Percentiles rank a stretch among this genome's conserved stretches.
Evolutionary conservation across 2,329 filamentous ascomycete genomes (phyloP).

Genomic region (Magnaporthiopsis incrustans): DNA sequence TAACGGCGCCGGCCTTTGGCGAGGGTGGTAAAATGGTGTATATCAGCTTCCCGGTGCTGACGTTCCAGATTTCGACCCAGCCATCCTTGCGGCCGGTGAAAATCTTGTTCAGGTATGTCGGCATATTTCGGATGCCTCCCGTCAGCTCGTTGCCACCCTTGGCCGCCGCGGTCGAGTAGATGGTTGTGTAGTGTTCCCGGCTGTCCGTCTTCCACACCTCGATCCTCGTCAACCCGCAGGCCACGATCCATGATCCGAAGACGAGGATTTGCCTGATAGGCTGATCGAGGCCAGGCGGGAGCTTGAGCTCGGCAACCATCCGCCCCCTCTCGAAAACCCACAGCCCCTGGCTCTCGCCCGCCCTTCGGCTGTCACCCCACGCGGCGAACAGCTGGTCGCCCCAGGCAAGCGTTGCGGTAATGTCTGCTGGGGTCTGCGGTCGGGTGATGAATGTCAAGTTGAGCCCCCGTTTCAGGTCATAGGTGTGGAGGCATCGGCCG

Average conservation of each 20-base stretch:
- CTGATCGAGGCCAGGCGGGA: constrained; percentile 57
- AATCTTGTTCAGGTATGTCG: constrained; percentile 93
- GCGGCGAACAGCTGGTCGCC: constrained; percentile 83
- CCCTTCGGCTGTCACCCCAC: constrained; percentile 56
- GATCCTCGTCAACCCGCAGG: constrained; percentile 64
- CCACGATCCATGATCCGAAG: constrained; percentile 88
- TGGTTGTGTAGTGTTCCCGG: constrained; percentile 83
- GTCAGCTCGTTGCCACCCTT: constrained; percentile 62
- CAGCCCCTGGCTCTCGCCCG: constrained; percentile 52
- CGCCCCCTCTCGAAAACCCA: constrained; percentile 93
- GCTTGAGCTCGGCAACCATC: constrained; percentile 66
- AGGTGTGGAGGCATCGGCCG: constrained; percentile 85
- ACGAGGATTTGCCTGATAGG: constrained; percentile 70
- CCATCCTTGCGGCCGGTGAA: constrained; percentile 84
- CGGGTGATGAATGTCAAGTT: constrained; percentile 90
- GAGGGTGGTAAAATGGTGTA: constrained; percentile 79
- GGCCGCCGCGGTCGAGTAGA: constrained; percentile 51
- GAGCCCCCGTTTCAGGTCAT: constrained; percentile 83
- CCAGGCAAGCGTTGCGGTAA: constrained; percentile 83
- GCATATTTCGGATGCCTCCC: constrained; percentile 76
- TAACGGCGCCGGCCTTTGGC: constrained; percentile 69
- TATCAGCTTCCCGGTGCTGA: constrained; percentile 83
- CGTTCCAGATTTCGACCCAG: constrained; percentile 93
- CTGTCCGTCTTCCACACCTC: constrained; percentile 84
- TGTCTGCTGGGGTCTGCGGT: constrained; percentile 76